Evolutionary conservation across 306 rosid species (phyloP).

Genomic region (Medicago arabica): DNA sequence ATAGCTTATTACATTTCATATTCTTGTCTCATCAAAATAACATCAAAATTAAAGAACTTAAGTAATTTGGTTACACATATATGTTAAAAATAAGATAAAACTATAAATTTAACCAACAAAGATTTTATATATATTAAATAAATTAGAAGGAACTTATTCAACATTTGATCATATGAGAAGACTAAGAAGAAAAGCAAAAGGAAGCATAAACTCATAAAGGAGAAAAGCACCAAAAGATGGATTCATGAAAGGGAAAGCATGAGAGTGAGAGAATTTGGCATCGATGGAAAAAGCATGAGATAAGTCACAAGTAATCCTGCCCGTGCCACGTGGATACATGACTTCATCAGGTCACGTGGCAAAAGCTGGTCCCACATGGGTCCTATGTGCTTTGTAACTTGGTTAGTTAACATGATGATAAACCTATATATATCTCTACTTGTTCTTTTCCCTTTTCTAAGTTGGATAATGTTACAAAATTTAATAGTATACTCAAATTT

Average conservation of each 20-base stretch:
- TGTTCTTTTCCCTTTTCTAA: neutral
- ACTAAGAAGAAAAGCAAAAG: constrained; percentile 25
- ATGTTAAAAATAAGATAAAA: too few relatives aligned
- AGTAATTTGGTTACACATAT: too few relatives aligned
- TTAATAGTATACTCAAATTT: too few relatives aligned
- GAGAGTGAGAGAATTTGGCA: constrained; percentile 14
- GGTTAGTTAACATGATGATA: neutral
- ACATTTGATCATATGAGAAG: constrained; percentile 22
- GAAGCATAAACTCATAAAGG: constrained; percentile 56
- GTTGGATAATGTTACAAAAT: too few relatives aligned
- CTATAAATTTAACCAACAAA: too few relatives aligned
- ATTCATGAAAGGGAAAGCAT: constrained; percentile 65
- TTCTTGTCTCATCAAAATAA: too few relatives aligned
- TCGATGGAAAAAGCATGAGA: constrained; percentile 48
- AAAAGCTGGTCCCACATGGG: constrained; percentile 82
- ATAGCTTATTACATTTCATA: too few relatives aligned
- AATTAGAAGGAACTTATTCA: neutral
- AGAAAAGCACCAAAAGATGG: constrained; percentile 74
- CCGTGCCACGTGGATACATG: constrained; percentile 60
- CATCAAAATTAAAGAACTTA: too few relatives aligned
- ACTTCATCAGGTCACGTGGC: constrained; percentile 60
- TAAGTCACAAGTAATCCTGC: constrained; percentile 53
- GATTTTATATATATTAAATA: too few relatives aligned
- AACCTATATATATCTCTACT: too few relatives aligned
- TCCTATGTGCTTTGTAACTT: constrained; percentile 28